Evolutionary conservation across 371 early-diverging fungal species (phyloP).

Genomic region (Rhizopus microsporus): DNA sequence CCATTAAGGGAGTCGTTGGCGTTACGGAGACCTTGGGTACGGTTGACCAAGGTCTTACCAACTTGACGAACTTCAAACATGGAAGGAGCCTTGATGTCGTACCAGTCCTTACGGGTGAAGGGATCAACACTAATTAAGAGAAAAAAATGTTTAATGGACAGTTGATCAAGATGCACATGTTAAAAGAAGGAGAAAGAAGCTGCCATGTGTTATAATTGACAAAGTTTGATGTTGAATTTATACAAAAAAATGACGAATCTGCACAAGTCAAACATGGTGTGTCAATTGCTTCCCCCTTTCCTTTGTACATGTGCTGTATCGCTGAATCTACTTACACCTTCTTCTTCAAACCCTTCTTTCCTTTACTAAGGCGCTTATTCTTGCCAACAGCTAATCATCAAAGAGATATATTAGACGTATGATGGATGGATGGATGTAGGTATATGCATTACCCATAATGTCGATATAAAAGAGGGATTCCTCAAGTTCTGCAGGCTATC

Average conservation of each 20-base stretch:
- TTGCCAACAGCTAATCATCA: conserved; percentile 82
- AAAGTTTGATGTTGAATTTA: background rate
- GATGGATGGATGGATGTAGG: conserved; percentile 17
- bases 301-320: background rate
- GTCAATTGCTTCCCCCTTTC: conserved; percentile 6
- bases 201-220: background rate
- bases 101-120: conserved; percentile 99
- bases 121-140: conserved; percentile 78
- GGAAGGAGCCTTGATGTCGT: conserved; percentile 98
- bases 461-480: conserved; percentile 28
- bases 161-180: conserved; percentile 45
- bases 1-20: conserved; percentile 96
- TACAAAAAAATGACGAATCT: background rate
- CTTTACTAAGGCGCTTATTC: conserved; percentile 95
- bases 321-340: conserved; percentile 77
- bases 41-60: conserved; percentile 99
- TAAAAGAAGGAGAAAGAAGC: conserved; percentile 2
- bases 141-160: conserved; percentile 65
- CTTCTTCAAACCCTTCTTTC: conserved; percentile 97
- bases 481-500: conserved; percentile 10
- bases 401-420: background rate
- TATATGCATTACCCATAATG: conserved; percentile 21
- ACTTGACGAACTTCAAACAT: conserved; percentile 93
- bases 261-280: background rate
- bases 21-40: conserved; percentile 97